Percentiles rank a stretch among this genome's conserved stretches.
Evolutionary conservation across 768 basidiomycete genomes (phyloP).

Genomic region (Megacollybia marginata): DNA sequence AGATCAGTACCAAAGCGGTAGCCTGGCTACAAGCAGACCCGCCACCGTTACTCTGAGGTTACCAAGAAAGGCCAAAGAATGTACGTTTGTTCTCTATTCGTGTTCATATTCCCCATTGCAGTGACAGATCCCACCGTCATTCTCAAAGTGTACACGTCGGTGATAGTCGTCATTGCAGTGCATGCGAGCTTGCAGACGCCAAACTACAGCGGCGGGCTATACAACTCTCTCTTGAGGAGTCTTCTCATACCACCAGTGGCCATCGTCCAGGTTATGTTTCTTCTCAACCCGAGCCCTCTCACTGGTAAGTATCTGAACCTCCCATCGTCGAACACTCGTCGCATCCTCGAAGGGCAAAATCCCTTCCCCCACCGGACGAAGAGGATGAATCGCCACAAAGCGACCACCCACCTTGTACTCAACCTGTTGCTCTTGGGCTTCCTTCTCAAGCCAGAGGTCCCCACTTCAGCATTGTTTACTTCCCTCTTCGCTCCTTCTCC

Average conservation of each 20-base stretch:
- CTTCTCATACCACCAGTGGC: conserved; percentile 41
- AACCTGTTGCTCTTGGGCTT: no score
- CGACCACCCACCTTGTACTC: conserved; percentile 33
- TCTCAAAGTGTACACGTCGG: conserved; percentile 46
- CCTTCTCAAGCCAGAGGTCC: no score
- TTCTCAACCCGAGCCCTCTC: conserved; percentile 43
- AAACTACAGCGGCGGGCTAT: conserved; percentile 95
- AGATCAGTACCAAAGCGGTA: conserved; percentile 64
- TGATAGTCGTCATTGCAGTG: conserved; percentile 23
- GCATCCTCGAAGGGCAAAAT: conserved; percentile 25
- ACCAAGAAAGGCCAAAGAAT: conserved; percentile 54
- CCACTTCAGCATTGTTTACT: no score
- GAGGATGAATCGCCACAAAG: conserved; percentile 68
- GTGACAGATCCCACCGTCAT: no score
- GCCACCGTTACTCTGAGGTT: conserved; percentile 73
- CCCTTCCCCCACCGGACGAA: conserved; percentile 49
- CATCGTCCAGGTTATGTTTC: conserved; percentile 65
- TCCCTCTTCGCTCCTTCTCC: no score
- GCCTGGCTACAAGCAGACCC: conserved; percentile 66
- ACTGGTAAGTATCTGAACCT: conserved; percentile 62
- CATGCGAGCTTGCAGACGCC: no score
- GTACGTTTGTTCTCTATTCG: no score
- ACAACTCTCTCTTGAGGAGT: no score
- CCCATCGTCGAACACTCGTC: conserved; percentile 56
- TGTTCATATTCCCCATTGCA: no score